phyloP scores from a whole-genome alignment of 805 yeast genomes.

The Grigorovia yakushimaensis region DNA sequence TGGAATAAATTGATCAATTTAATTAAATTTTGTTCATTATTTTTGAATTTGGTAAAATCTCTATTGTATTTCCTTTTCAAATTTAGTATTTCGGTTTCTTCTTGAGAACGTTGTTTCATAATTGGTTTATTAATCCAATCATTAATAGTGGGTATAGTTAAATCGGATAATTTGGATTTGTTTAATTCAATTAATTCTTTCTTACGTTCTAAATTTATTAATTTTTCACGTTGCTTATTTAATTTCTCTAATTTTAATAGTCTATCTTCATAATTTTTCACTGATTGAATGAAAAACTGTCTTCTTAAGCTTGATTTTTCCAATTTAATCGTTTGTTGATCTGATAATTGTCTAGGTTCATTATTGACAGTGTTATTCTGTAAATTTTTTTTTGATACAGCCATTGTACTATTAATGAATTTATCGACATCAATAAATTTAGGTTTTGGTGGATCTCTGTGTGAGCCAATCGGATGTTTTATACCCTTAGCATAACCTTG shows the following conservation, averaged over 20 bases:
- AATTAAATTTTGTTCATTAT: slow-evolving; percentile 43
- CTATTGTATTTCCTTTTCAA: slow-evolving; percentile 64
- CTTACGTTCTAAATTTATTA: slow-evolving; percentile 30
- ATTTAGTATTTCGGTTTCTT: slow-evolving; percentile 47
- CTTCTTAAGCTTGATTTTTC: slow-evolving; percentile 56
- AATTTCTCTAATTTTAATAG: slow-evolving; percentile 28
- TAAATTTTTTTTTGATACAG: slow-evolving; percentile 31
- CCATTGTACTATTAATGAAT: slow-evolving; percentile 45
- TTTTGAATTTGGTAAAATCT: slow-evolving; percentile 41
- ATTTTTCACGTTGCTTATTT: slow-evolving; percentile 29
- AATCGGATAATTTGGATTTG: slow-evolving; percentile 28
- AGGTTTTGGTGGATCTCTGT: slow-evolving; percentile 45
- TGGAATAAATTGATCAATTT: slow-evolving; percentile 64
- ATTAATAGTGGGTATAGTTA: slow-evolving; percentile 76
- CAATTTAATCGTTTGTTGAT: slow-evolving; percentile 21
- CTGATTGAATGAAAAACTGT: slow-evolving; percentile 55
- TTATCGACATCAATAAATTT: slow-evolving; percentile 50
- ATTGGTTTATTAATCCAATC: slow-evolving; percentile 56
- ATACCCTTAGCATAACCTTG: slow-evolving; percentile 62
- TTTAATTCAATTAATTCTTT: slow-evolving; percentile 23
- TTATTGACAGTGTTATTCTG: neutral
- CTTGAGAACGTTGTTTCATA: slow-evolving; percentile 62
- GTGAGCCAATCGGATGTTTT: slow-evolving; percentile 54
- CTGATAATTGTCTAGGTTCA: slow-evolving; percentile 2
- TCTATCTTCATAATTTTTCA: slow-evolving; percentile 42